Conservation (phyloP, 1,139 yeast species). For the Citeromyces siamensis region DNA sequence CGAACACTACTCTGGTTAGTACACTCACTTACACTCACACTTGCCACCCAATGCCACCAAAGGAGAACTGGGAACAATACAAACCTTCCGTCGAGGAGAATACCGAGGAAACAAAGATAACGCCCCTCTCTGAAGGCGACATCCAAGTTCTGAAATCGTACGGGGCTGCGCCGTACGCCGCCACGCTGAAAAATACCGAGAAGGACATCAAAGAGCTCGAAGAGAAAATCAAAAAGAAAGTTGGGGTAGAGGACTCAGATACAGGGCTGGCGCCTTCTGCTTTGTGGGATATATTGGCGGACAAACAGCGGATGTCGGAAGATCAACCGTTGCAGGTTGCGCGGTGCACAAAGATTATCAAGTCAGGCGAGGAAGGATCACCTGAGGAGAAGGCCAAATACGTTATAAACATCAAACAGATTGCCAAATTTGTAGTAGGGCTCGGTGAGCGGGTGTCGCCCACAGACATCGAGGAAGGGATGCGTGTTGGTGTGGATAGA, state of each 20-base stretch:
- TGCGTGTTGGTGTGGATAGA: constrained; percentile 98
- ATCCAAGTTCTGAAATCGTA: constrained; percentile 93
- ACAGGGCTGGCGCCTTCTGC: constrained; percentile 95
- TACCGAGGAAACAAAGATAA: constrained; percentile 54
- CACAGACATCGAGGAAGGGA: constrained; percentile 97
- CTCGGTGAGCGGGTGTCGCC: constrained; percentile 96
- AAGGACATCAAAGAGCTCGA: constrained; percentile 77
- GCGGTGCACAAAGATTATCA: constrained; percentile 94
- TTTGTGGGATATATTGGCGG: constrained; percentile 96
- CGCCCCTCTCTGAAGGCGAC: constrained; percentile 90
- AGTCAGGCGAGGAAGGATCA: constrained; percentile 22
- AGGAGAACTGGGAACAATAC: constrained; percentile 96
- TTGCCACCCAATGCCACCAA: constrained; percentile 49
- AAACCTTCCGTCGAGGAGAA: constrained; percentile 63
- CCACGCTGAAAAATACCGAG: constrained; percentile 67
- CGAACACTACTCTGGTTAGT: neutral
- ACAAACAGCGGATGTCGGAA: constrained; percentile 82
- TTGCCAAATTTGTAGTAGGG: constrained; percentile 95
- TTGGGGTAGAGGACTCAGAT: constrained; percentile 89
- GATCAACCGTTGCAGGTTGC: constrained; percentile 98
- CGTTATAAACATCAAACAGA: constrained; percentile 93
- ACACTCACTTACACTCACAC: neutral
- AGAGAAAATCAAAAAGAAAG: constrained; percentile 80
- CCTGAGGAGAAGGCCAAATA: constrained; percentile 83
- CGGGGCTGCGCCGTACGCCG: constrained; percentile 95